phyloP scores from a whole-genome alignment of 2,329 filamentous ascomycete genomes.

The Alternaria arborescens region DNA sequence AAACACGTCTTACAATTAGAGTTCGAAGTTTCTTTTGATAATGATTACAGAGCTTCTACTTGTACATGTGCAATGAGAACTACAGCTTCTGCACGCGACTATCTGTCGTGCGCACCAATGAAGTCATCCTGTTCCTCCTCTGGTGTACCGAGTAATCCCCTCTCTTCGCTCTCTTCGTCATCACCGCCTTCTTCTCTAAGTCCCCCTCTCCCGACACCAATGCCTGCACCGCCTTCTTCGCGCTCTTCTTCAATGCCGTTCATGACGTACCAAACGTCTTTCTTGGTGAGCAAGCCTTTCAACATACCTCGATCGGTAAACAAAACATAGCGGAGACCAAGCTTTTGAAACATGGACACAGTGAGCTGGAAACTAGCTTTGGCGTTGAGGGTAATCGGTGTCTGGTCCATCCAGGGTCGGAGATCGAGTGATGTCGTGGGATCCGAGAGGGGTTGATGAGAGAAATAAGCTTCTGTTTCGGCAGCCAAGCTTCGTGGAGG shows the following conservation, averaged over 20 bases:
- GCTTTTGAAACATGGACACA: slow-evolving; percentile 91
- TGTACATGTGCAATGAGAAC: slow-evolving; percentile 5
- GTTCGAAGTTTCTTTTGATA: slow-evolving; percentile 4
- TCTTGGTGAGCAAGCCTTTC: slow-evolving; percentile 91
- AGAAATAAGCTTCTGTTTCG: slow-evolving; percentile 83
- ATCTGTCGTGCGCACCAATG: slow-evolving; percentile 23
- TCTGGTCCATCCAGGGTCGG: slow-evolving; percentile 98
- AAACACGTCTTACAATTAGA: neutral
- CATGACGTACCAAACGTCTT: slow-evolving; percentile 94
- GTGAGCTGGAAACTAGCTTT: slow-evolving; percentile 82
- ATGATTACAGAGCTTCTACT: neutral
- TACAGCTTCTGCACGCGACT: slow-evolving; percentile 7
- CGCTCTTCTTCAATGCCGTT: slow-evolving; percentile 62
- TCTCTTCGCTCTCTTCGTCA: slow-evolving; percentile 49
- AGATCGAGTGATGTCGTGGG: slow-evolving; percentile 82
- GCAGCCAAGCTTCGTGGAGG: slow-evolving; percentile 67
- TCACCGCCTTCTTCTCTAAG: slow-evolving; percentile 43
- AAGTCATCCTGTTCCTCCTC: slow-evolving; percentile 35
- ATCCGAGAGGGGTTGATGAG: slow-evolving; percentile 78
- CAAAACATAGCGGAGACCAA: slow-evolving; percentile 88
- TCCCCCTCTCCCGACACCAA: slow-evolving; percentile 38
- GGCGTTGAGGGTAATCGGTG: slow-evolving; percentile 86
- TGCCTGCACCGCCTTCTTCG: slow-evolving; percentile 50
- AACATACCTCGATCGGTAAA: slow-evolving; percentile 84
- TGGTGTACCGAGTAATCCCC: slow-evolving; percentile 48